These are phyloP conservation scores for Camellia granthamiana DNA, from an alignment of 148 eudicot genomes.

Conservation along the genomic window DNA sequence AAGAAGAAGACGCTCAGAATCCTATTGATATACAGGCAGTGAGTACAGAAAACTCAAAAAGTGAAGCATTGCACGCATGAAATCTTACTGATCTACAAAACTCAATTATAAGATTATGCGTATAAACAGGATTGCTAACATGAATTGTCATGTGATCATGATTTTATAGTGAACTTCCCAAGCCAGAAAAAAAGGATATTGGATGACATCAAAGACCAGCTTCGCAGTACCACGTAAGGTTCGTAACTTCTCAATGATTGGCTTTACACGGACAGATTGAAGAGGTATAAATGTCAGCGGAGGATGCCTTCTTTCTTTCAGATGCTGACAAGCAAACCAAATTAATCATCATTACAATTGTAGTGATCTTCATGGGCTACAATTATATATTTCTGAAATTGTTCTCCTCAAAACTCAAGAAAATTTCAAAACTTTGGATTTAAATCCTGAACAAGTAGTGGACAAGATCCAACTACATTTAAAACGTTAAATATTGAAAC, in stretches of 20 bases:
- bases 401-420: background rate
- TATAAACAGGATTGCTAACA: background rate
- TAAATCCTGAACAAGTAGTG: background rate
- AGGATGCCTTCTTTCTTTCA: conserved; percentile 93
- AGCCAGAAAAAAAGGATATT: conserved; percentile 65
- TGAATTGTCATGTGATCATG: background rate
- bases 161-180: conserved; percentile 1
- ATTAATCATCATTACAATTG: background rate
- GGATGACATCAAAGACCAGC: conserved; percentile 89
- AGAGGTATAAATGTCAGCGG: conserved; percentile 98
- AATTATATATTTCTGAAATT: background rate
- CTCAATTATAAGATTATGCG: background rate
- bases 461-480: background rate
- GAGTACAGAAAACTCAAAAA: background rate
- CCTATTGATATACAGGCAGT: background rate
- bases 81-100: background rate
- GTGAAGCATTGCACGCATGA: background rate
- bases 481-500: background rate
- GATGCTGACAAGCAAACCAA: conserved; percentile 48
- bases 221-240: conserved; percentile 79
- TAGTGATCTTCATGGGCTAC: no score
- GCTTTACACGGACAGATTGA: conserved; percentile 89
- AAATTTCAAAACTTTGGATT: background rate
- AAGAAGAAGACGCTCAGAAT: background rate
- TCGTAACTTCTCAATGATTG: conserved; percentile 75